A percentile compares a stretch with the other conserved stretches of the same genome.
Evolutionary conservation across 1,284 basidiomycete species (phyloP).

Genomic region (Ustilago hordei): DNA sequence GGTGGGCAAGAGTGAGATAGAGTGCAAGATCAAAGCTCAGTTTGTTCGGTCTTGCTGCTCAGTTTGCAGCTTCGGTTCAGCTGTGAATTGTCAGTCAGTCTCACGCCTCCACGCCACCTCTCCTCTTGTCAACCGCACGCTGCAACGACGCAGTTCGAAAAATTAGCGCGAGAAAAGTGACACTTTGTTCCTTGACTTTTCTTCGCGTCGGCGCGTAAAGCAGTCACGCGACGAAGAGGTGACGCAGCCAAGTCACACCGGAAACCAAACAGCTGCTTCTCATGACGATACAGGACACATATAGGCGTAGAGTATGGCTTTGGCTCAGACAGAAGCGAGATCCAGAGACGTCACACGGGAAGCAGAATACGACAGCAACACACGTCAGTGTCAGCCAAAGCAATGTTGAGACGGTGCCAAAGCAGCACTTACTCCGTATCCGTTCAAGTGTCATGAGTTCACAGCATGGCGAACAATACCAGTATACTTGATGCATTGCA

Average conservation of each 20-base stretch:
- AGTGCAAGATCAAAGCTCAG: constrained; percentile 8
- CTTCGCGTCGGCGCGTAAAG: constrained; percentile 39
- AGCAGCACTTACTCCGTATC: background rate
- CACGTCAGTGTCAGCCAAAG: background rate
- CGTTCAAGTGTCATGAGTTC: background rate
- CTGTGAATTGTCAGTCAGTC: background rate
- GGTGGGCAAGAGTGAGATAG: background rate
- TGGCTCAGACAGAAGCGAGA: background rate
- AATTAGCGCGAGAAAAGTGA: constrained; percentile 23
- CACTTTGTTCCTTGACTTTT: constrained; percentile 15
- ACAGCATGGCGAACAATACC: background rate
- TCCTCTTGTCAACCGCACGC: constrained; percentile 1
- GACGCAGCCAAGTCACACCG: background rate
- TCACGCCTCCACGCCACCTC: background rate
- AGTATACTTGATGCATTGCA: too few relatives aligned
- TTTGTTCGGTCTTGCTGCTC: constrained; percentile 1
- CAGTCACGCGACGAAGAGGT: constrained; percentile 32
- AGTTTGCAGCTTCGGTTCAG: constrained; percentile 19
- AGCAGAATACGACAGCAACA: background rate
- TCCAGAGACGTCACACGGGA: background rate
- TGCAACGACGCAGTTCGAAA: constrained; percentile 18
- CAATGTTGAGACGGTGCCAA: background rate
- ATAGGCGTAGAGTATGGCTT: background rate
- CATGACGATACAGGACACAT: background rate
- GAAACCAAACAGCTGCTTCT: background rate